phyloP scores from a whole-genome alignment of 2,329 filamentous ascomycete genomes.

The Trichophyton mentagrophytes region DNA sequence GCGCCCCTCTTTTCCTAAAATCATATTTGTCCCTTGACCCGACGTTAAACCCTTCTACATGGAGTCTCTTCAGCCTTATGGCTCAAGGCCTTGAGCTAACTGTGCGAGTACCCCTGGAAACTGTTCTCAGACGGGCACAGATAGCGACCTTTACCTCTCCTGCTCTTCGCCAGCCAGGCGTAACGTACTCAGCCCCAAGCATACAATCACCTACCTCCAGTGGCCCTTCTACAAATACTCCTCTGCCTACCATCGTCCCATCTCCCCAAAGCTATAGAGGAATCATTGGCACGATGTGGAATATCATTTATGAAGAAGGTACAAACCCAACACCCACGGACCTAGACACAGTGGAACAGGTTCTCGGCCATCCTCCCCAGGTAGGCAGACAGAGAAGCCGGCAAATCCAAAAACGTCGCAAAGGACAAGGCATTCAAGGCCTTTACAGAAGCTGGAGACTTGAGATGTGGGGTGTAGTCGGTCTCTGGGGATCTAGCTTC shows the following conservation, averaged over 20 bases:
- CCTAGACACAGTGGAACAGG: slow-evolving; percentile 28
- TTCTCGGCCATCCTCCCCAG: slow-evolving; percentile 25
- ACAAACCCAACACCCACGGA: slow-evolving; percentile 33
- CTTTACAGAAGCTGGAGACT: slow-evolving; percentile 47
- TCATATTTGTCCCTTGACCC: slow-evolving; percentile 76
- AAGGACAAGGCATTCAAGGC: slow-evolving; percentile 43
- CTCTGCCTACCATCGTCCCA: slow-evolving; percentile 62
- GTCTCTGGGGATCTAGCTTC: slow-evolving; percentile 41
- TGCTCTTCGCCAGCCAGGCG: slow-evolving; percentile 31
- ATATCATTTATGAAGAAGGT: slow-evolving; percentile 74
- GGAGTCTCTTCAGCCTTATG: slow-evolving; percentile 70
- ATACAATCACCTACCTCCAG: slow-evolving; percentile 9
- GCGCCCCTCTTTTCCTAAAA: slow-evolving; percentile 72
- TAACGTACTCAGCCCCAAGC: slow-evolving; percentile 14
- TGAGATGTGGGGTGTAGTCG: slow-evolving; percentile 43
- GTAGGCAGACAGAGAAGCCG: slow-evolving; percentile 21
- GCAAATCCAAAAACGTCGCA: slow-evolving; percentile 30
- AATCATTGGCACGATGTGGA: slow-evolving; percentile 83
- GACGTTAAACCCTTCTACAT: slow-evolving; percentile 64
- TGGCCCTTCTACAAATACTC: slow-evolving; percentile 15
- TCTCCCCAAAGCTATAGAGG: slow-evolving; percentile 65
- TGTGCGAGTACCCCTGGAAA: slow-evolving; percentile 80
- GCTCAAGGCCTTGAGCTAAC: slow-evolving; percentile 70
- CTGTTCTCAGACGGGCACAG: slow-evolving; percentile 78
- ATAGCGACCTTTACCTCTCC: slow-evolving; percentile 54